Evolutionary conservation across 768 basidiomycete genomes (phyloP), one percentile per base, ranked within the genome.

Genomic region (Nidularia sp.): DNA sequence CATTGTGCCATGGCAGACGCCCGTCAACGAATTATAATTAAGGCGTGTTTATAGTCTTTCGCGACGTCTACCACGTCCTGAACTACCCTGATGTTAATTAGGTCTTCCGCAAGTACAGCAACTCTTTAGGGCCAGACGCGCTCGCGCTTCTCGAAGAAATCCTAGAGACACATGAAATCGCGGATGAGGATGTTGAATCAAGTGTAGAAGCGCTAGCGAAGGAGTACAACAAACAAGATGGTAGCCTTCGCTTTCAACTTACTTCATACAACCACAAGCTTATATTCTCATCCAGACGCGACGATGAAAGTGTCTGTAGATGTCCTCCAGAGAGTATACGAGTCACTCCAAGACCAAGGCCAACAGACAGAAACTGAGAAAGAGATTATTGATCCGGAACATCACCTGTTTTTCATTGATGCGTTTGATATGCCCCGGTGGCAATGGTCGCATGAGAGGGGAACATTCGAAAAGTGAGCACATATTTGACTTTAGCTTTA

Each of bases 391-490:
- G 91, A 94, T 57, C 85, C 89, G 5, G 86, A 92, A 33, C 84
- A 78, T 41, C 90, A 97, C 64, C 69, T 98, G 31, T 83, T 84
- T 60, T 74, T 98, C 57, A 74, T 98, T 32, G 84, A 96, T 65
- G 87, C 96, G 7, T 96, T 93, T 60, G 93, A 96, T 48, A 98
- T 98, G 94, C 97, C 97, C 0, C 71, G 85, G 9, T 94, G 94
- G 86, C 80, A 87, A 60, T 99, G 92, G 85, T 93, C 94, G 12
- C 71, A 77, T 32, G 90, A 95, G 61, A 74, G 89, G 53, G 88
- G 88, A 45, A 86, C 89, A 1, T 98, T 98, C 61, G 92, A 93
- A 53, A 89, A 83, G 95, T 96, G 62, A 44, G 80, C 49, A 18
- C 33, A 39, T 47, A 15, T 8, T 15, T 41, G 42, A 32, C 43